Conservation (phyloP, 2,329 filamentous ascomycete species). For the Verticillium alfalfae region DNA sequence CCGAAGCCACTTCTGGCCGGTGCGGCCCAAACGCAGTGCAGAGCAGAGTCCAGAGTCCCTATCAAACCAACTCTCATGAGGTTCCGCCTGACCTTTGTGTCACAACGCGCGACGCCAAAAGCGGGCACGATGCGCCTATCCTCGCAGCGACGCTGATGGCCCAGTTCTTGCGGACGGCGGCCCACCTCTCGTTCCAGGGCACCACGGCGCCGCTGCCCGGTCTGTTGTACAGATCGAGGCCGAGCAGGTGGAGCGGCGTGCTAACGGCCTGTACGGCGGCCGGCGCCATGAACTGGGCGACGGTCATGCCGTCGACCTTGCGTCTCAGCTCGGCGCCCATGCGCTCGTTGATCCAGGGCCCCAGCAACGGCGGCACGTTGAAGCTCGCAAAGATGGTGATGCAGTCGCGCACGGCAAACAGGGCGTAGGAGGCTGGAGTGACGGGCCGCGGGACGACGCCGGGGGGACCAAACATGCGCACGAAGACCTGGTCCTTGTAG, state of each 20-base stretch:
- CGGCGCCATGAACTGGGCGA: constrained; percentile 77
- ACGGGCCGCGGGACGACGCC: constrained; percentile 49
- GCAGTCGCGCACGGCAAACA: constrained; percentile 80
- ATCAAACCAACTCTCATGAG: constrained; percentile 57
- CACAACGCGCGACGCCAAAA: constrained; percentile 83
- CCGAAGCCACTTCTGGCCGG: too few species aligned
- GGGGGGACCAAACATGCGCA: constrained; percentile 69
- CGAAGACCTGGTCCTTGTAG: constrained; percentile 85
- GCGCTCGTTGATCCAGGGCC: constrained; percentile 57
- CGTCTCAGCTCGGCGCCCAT: constrained; percentile 47
- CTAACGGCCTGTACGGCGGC: constrained; percentile 73
- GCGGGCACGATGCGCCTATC: constrained; percentile 84
- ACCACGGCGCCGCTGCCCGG: constrained; percentile 27
- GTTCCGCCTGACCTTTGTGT: constrained; percentile 61
- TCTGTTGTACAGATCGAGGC: constrained; percentile 81
- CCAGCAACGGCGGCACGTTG: constrained; percentile 78
- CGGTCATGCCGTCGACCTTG: constrained; percentile 45
- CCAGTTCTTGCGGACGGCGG: constrained; percentile 70
- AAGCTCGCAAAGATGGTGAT: constrained; percentile 89
- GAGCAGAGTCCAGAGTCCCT: too few species aligned
- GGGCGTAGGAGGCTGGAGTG: constrained; percentile 63
- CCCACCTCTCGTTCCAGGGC: constrained; percentile 55
- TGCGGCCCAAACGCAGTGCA: neutral
- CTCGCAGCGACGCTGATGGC: constrained; percentile 65
- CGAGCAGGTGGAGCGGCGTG: constrained; percentile 80